Conservation (phyloP, 345 rosid species). For the rapeseed (Brassica napus) region DNA sequence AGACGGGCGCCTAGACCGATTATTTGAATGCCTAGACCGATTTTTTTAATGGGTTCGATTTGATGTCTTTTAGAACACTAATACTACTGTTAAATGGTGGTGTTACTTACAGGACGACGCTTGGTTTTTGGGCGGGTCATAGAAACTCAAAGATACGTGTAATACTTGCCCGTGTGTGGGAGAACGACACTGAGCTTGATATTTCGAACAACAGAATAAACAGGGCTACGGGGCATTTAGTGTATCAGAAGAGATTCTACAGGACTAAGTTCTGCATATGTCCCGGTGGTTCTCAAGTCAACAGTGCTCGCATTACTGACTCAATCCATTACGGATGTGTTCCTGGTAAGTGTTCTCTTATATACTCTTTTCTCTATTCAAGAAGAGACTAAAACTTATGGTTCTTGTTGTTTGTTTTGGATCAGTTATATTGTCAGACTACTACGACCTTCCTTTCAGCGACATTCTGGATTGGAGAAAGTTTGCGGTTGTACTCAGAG, state of each 20-base stretch:
- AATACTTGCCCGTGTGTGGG: slow-evolving; percentile 93
- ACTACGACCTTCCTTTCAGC: slow-evolving; percentile 90
- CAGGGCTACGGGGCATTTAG: slow-evolving; percentile 77
- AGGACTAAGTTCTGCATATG: slow-evolving; percentile 88
- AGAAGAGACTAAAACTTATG: background rate
- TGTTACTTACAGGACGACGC: slow-evolving; percentile 67
- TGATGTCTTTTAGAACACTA: no score
- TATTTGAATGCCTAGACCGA: no score
- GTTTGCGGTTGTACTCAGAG: slow-evolving; percentile 72
- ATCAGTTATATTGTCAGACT: slow-evolving; percentile 82
- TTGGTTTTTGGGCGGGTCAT: slow-evolving; percentile 99
- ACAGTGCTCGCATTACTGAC: slow-evolving; percentile 94
- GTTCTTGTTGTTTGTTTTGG: slow-evolving; percentile 27
- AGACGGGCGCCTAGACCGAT: no score
- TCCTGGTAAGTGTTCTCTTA: slow-evolving; percentile 62
- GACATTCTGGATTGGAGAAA: slow-evolving; percentile 79
- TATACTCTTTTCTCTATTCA: background rate
- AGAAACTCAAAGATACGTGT: slow-evolving; percentile 93
- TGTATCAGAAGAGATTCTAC: slow-evolving; percentile 92
- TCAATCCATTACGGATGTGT: slow-evolving; percentile 96
- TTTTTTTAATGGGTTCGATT: no score
- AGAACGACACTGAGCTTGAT: slow-evolving; percentile 90
- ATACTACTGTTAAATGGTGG: background rate
- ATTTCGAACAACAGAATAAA: slow-evolving; percentile 83
- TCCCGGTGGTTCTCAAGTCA: slow-evolving; percentile 98